Conservation (phyloP, 352 stramenopile species). For the Phytophthora crassamura region DNA sequence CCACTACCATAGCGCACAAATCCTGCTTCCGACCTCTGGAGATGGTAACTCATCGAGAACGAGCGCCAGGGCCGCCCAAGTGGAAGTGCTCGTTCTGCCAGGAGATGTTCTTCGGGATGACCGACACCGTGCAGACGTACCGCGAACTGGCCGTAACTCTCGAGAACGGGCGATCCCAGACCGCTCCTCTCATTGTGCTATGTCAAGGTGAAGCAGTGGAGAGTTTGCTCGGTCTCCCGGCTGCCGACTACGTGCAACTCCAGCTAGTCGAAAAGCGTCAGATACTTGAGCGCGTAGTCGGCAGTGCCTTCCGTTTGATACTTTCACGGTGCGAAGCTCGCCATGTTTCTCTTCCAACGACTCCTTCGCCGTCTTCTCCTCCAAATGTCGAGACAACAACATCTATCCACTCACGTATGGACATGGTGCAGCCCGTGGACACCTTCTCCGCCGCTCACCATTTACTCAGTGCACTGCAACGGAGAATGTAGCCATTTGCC, state of each 20-base stretch:
- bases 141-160: conserved; percentile 46
- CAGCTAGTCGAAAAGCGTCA: conserved; percentile 46
- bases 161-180: conserved; percentile 43
- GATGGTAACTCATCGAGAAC: conserved; percentile 17
- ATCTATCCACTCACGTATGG: conserved; percentile 37
- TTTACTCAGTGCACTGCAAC: conserved; percentile 19
- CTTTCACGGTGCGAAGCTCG: conserved; percentile 51
- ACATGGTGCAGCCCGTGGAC: conserved; percentile 46
- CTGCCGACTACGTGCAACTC: conserved; percentile 59
- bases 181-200: conserved; percentile 32
- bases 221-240: conserved; percentile 44
- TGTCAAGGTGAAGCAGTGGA: conserved; percentile 54
- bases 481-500: conserved; percentile 28
- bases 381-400: neutral
- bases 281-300: conserved; percentile 37
- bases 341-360: conserved; percentile 12
- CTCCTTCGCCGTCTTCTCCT: conserved; percentile 2
- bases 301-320: conserved; percentile 43
- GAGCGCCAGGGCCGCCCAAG: conserved; percentile 15
- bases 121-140: conserved; percentile 57
- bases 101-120: conserved; percentile 59
- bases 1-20: conserved; percentile 55
- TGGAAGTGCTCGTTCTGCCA: conserved; percentile 66
- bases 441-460: conserved; percentile 33
- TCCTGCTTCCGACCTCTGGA: conserved; percentile 31